Evolutionary conservation across 2,329 filamentous ascomycete species (phyloP).

Genomic region (Exophiala sp.): DNA sequence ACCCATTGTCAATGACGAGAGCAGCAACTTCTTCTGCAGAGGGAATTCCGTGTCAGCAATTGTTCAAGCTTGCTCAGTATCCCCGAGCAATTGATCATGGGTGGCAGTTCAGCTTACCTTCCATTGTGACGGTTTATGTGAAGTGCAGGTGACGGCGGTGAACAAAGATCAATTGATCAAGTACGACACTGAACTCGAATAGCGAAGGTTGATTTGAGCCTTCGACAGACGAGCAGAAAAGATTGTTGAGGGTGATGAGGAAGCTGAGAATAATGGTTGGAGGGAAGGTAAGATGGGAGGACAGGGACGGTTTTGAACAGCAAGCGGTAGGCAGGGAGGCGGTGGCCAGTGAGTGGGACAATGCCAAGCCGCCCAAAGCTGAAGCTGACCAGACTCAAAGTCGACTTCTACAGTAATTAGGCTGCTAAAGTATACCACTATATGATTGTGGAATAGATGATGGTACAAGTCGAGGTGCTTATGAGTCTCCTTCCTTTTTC

Average conservation of each 20-base stretch:
- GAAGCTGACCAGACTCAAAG: constrained; percentile 12
- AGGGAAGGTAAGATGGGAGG: constrained; percentile 23
- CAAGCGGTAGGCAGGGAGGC: constrained; percentile 23
- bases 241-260: constrained; percentile 18
- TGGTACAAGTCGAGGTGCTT: too few species aligned
- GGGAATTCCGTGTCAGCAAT: constrained; percentile 45
- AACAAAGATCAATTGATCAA: constrained; percentile 6
- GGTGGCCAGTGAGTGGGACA: constrained; percentile 22
- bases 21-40: constrained; percentile 94
- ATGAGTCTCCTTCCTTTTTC: too few species aligned
- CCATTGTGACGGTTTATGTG: constrained; percentile 50
- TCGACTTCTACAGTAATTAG: not conserved
- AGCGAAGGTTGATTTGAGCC: constrained; percentile 11
- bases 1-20: constrained; percentile 99
- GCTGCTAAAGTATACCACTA: not conserved
- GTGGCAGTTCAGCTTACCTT: constrained; percentile 56
- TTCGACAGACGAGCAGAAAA: constrained; percentile 18
- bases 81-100: constrained; percentile 27
- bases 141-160: constrained; percentile 13
- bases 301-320: constrained; percentile 17
- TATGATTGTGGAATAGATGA: too few species aligned
- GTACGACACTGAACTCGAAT: constrained; percentile 7
- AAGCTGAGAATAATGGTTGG: constrained; percentile 17
- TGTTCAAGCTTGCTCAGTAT: constrained; percentile 2
- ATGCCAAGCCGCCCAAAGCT: constrained; percentile 4